Evolutionary conservation across 352 stramenopile species (phyloP).

Genomic region (Globisporangium perplexum): DNA sequence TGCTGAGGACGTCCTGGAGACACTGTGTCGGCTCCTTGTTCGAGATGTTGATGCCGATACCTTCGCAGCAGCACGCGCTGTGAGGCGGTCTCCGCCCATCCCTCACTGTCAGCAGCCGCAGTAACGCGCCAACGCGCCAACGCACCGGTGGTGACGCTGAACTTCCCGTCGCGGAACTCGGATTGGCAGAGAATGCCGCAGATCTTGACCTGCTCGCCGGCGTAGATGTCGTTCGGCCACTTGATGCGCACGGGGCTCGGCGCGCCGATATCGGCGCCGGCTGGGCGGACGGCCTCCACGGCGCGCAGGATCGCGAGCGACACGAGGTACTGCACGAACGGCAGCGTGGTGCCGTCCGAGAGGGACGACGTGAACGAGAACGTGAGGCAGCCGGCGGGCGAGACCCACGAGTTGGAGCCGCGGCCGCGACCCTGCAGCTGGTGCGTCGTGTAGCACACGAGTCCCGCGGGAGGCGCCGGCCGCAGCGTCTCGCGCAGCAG

Average conservation of each 20-base stretch:
- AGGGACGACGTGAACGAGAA: conserved; percentile 89
- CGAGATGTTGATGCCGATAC: conserved; percentile 88
- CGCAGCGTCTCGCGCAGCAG: conserved; percentile 72
- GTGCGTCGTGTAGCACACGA: conserved; percentile 79
- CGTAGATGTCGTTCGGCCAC: conserved; percentile 92
- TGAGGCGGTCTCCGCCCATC: neutral
- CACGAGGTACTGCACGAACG: conserved; percentile 89
- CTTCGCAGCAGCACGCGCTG: conserved; percentile 10
- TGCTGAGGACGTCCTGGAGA: conserved; percentile 77
- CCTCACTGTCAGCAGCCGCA: too few relatives aligned
- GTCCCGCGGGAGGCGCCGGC: conserved; percentile 47
- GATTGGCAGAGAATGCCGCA: conserved; percentile 88
- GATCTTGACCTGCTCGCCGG: conserved; percentile 81
- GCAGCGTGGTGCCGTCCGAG: conserved; percentile 68
- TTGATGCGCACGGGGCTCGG: conserved; percentile 81
- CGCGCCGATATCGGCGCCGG: neutral
- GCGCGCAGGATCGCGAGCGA: conserved; percentile 83
- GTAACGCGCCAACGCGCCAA: neutral
- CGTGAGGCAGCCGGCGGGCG: conserved; percentile 85
- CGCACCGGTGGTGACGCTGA: conserved; percentile 79
- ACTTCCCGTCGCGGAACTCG: conserved; percentile 71
- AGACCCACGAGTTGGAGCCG: conserved; percentile 82
- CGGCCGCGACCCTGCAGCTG: conserved; percentile 79
- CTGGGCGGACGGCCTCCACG: conserved; percentile 53
- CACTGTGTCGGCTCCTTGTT: conserved; percentile 85